Conservation (phyloP, 805 yeast species). For the Kodamaea fukazawae region DNA sequence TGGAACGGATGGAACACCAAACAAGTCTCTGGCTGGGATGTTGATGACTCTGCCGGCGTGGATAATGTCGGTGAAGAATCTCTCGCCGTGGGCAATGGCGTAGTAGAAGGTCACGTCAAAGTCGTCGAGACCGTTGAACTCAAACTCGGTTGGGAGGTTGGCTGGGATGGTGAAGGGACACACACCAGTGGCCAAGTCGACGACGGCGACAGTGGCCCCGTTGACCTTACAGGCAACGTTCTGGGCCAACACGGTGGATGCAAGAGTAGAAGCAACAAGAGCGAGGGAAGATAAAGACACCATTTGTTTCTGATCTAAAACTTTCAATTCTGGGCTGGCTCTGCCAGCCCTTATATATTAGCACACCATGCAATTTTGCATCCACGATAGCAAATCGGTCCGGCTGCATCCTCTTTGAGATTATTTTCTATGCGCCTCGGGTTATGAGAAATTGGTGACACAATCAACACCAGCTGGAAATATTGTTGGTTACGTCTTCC, state of each 20-base stretch:
- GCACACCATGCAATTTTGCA: too few species aligned
- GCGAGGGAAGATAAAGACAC: conserved; percentile 12
- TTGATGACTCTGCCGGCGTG: conserved; percentile 32
- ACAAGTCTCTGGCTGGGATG: conserved; percentile 32
- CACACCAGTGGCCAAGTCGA: conserved; percentile 39
- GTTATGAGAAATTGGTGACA: too few species aligned
- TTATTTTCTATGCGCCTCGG: too few species aligned
- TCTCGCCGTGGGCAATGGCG: conserved; percentile 19
- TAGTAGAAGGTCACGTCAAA: conserved; percentile 38
- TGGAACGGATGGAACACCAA: conserved; percentile 20
- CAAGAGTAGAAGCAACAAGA: conserved; percentile 21
- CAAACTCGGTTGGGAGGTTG: conserved; percentile 24
- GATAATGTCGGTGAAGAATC: conserved; percentile 33
- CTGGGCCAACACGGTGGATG: conserved; percentile 26
- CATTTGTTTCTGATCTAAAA: too few species aligned
- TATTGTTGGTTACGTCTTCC: too few species aligned
- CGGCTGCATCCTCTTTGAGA: too few species aligned
- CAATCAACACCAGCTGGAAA: too few species aligned
- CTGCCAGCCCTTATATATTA: too few species aligned
- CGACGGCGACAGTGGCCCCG: conserved; percentile 32
- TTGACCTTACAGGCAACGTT: conserved; percentile 38
- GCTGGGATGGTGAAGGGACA: conserved; percentile 39
- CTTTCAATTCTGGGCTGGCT: too few species aligned
- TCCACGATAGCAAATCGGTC: too few species aligned
- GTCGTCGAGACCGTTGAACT: conserved; percentile 26